Evolutionary conservation across 768 basidiomycete species (phyloP).

Genomic region (Pulveroboletus sp.): DNA sequence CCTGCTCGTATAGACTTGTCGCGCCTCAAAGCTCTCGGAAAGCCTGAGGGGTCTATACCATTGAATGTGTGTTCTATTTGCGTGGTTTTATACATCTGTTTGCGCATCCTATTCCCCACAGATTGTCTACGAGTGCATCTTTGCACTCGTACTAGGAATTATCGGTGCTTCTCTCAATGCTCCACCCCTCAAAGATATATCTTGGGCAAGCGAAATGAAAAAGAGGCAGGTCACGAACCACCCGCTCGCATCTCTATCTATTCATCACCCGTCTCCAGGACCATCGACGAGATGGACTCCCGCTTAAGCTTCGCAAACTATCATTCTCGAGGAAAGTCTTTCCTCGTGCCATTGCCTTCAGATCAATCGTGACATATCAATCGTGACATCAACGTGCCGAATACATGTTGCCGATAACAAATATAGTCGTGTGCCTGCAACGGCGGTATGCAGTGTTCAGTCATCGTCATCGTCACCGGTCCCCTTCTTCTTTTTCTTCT

Average conservation of each 20-base stretch:
- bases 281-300: constrained; percentile 76
- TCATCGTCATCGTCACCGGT: constrained; percentile 33
- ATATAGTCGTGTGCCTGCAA: background rate
- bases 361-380: constrained; percentile 1
- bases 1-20: constrained; percentile 57
- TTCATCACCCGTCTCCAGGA: constrained; percentile 36
- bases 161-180: constrained; percentile 72
- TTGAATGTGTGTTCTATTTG: constrained; percentile 45
- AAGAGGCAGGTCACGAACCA: constrained; percentile 52
- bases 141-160: constrained; percentile 64
- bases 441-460: constrained; percentile 16
- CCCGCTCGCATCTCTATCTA: background rate
- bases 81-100: background rate
- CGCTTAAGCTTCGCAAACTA: constrained; percentile 61
- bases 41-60: constrained; percentile 66
- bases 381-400: background rate
- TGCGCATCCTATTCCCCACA: constrained; percentile 25
- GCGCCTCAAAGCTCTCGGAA: constrained; percentile 70
- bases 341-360: constrained; percentile 23
- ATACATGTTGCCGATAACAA: constrained; percentile 3
- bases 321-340: constrained; percentile 50
- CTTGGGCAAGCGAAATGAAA: constrained; percentile 89
- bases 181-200: constrained; percentile 72
- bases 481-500: constrained; percentile 54
- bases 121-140: constrained; percentile 66